These are phyloP conservation scores for Tricholomella constricta DNA, from an alignment of 768 basidiomycete species.

Conservation along the genomic window DNA sequence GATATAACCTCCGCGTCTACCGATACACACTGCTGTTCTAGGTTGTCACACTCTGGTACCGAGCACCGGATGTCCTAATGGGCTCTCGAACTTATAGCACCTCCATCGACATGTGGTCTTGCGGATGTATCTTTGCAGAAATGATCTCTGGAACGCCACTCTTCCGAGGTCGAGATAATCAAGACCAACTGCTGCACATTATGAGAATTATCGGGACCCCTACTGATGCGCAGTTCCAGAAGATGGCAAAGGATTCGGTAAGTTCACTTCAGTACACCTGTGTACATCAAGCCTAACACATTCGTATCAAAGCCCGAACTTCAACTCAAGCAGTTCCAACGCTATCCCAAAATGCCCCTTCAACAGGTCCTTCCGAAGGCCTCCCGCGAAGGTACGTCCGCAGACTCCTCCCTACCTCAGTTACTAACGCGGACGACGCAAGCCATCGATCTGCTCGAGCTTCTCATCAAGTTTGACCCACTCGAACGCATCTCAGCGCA, in stretches of 20 bases:
- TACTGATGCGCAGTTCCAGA: slow-evolving; percentile 80
- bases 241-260: slow-evolving; percentile 90
- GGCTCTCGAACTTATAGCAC: slow-evolving; percentile 98
- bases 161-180: slow-evolving; percentile 95
- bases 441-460: slow-evolving; percentile 92
- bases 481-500: slow-evolving; percentile 87
- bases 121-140: slow-evolving; percentile 98
- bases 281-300: not conserved
- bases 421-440: not conserved
- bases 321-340: slow-evolving; percentile 80
- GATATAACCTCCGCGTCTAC: not conserved
- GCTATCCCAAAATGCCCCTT: slow-evolving; percentile 83
- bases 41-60: slow-evolving; percentile 99
- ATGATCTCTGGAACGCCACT: slow-evolving; percentile 98
- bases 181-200: slow-evolving; percentile 95
- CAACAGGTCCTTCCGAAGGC: slow-evolving; percentile 84
- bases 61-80: slow-evolving; percentile 95
- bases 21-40: too few relatives aligned
- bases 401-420: not conserved
- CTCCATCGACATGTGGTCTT: slow-evolving; percentile 98
- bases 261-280: slow-evolving; percentile 27
- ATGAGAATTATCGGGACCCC: slow-evolving; percentile 98
- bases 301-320: slow-evolving; percentile 69
- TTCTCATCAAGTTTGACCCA: slow-evolving; percentile 95
- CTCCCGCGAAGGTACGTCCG: slow-evolving; percentile 69